Evolutionary conservation across 2,329 filamentous ascomycete genomes (phyloP).

Genomic region (Fusarium guadeloupense): DNA sequence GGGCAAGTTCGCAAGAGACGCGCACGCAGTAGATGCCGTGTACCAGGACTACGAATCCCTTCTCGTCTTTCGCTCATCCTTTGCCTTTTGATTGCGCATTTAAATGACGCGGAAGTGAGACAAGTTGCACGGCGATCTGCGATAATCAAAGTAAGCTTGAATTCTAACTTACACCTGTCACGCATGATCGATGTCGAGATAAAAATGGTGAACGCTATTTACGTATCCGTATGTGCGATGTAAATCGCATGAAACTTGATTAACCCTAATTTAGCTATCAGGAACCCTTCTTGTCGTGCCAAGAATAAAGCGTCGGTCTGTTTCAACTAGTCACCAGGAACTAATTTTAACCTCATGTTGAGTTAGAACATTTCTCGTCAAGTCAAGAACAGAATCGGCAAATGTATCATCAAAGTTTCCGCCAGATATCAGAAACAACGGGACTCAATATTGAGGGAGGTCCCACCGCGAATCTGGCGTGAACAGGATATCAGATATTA

Average conservation of each 20-base stretch:
- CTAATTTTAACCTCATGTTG: background rate
- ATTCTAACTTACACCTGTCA: slow-evolving; percentile 37
- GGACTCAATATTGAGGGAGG: no score
- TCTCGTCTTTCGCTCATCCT: background rate
- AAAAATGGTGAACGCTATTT: slow-evolving; percentile 27
- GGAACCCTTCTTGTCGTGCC: slow-evolving; percentile 13
- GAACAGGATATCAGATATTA: no score
- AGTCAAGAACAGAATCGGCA: slow-evolving; percentile 1
- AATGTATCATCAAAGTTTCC: slow-evolving; percentile 23
- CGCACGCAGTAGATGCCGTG: slow-evolving; percentile 21
- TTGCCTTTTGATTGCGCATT: slow-evolving; percentile 19
- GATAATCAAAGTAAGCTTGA: slow-evolving; percentile 44
- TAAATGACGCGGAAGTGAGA: slow-evolving; percentile 31
- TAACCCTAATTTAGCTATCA: slow-evolving; percentile 19
- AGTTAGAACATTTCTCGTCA: background rate
- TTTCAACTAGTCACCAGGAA: background rate
- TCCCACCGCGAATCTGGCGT: slow-evolving; percentile 20
- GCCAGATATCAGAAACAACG: slow-evolving; percentile 4
- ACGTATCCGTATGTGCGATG: slow-evolving; percentile 19
- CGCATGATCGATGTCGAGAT: slow-evolving; percentile 33
- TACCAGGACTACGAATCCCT: slow-evolving; percentile 8
- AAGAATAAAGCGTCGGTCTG: slow-evolving; percentile 27
- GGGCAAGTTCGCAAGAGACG: slow-evolving; percentile 4
- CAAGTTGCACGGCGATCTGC: slow-evolving; percentile 42
- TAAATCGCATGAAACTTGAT: slow-evolving; percentile 26